phyloP scores from a whole-genome alignment of 768 basidiomycete species.

The Serendipita sp. region DNA sequence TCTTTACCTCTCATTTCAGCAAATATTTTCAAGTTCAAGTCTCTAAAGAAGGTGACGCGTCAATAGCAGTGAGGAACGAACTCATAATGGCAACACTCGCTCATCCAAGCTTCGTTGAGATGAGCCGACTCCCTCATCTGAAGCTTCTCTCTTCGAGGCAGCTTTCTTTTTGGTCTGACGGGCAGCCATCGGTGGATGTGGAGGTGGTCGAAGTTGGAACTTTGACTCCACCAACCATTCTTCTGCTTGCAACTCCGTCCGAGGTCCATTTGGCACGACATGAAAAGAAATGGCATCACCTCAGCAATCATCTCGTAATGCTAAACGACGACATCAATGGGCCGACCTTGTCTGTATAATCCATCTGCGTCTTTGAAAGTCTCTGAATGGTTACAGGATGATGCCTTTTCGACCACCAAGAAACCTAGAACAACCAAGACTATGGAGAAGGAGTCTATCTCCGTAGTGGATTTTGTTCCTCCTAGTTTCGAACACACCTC shows the following conservation, averaged over 20 bases:
- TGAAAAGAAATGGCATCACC: background rate
- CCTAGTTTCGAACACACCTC: background rate
- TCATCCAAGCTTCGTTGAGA: background rate
- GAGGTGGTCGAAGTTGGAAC: background rate
- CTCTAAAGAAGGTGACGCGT: background rate
- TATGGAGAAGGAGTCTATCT: background rate
- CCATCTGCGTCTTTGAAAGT: background rate
- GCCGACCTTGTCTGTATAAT: background rate
- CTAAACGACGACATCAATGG: background rate
- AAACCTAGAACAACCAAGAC: background rate
- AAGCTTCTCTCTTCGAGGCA: background rate
- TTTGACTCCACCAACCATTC: background rate
- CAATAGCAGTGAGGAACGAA: background rate
- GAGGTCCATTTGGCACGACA: background rate
- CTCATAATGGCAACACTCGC: background rate
- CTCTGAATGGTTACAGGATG: background rate
- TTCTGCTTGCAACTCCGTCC: background rate
- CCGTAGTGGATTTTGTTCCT: background rate
- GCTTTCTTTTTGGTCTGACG: background rate
- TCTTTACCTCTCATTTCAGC: background rate
- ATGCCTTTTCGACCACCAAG: background rate
- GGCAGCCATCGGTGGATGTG: background rate
- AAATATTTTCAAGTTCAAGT: background rate
- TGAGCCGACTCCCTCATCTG: background rate
- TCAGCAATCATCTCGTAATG: background rate